Conservation (phyloP, 164 flowering plant species). For the Echeveria elegans region DNA sequence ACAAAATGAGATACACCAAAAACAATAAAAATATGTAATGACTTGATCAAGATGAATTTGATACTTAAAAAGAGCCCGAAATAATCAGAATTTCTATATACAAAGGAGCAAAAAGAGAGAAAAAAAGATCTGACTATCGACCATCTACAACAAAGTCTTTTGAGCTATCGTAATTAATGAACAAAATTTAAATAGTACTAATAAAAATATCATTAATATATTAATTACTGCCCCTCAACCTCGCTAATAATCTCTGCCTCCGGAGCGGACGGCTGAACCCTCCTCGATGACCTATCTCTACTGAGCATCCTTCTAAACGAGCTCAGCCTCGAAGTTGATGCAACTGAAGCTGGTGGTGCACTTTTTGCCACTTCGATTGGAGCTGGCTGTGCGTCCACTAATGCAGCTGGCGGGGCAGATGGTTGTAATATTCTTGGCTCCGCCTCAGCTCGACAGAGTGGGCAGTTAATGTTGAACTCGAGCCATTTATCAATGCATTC, state of each 20-base stretch:
- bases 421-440: conserved; percentile 18
- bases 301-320: conserved; percentile 6
- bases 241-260: background rate
- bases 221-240: background rate
- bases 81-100: background rate
- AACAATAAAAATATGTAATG: too few species aligned
- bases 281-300: background rate
- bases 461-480: conserved; percentile 33
- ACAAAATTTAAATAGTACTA: background rate
- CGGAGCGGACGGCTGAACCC: conserved; percentile 4
- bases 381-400: background rate
- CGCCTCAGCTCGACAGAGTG: conserved; percentile 49
- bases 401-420: background rate
- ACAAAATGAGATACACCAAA: too few species aligned
- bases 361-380: background rate
- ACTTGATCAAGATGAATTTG: too few species aligned
- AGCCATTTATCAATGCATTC: conserved; percentile 61
- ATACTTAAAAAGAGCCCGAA: background rate
- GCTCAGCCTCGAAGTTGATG: background rate
- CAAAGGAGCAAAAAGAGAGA: too few species aligned
- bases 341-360: background rate
- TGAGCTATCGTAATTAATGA: background rate
- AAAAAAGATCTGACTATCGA: background rate
- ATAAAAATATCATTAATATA: background rate
- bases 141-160: background rate